Evolutionary conservation across 768 basidiomycete species (phyloP).

Genomic region (Gymnopilus junonius): DNA sequence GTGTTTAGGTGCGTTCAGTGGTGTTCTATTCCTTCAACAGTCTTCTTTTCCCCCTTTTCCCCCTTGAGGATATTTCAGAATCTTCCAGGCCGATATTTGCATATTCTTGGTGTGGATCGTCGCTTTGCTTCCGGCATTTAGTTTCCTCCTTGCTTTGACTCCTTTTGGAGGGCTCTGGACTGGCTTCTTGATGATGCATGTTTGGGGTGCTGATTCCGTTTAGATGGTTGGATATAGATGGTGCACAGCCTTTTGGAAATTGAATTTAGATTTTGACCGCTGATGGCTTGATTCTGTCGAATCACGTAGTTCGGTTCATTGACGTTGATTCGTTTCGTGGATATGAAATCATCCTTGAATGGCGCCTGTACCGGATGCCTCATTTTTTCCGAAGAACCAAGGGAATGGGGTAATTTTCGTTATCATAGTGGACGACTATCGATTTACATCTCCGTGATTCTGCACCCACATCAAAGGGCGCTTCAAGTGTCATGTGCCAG

Average conservation of each 20-base stretch:
- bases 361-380: not conserved
- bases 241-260: constrained; percentile 1
- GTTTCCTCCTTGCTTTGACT: constrained; percentile 17
- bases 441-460: not conserved
- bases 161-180: not conserved
- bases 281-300: constrained; percentile 20
- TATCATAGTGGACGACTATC: not conserved
- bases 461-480: not conserved
- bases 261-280: constrained; percentile 1
- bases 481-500: not conserved
- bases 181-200: constrained; percentile 2
- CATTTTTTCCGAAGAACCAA: not conserved
- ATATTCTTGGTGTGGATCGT: not conserved
- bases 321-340: constrained; percentile 1
- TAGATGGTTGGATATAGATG: constrained; percentile 1
- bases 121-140: constrained; percentile 9
- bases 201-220: constrained; percentile 4
- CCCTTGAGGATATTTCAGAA: not conserved
- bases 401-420: not conserved
- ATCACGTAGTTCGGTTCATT: constrained; percentile 6
- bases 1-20: constrained; percentile 54
- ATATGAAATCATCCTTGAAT: not conserved
- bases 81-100: not conserved
- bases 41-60: not conserved
- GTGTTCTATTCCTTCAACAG: not conserved